Evolutionary conservation across 371 early-diverging fungal species (phyloP), one percentile per base, ranked within the genome.

Genomic region (Mortierella sp.): DNA sequence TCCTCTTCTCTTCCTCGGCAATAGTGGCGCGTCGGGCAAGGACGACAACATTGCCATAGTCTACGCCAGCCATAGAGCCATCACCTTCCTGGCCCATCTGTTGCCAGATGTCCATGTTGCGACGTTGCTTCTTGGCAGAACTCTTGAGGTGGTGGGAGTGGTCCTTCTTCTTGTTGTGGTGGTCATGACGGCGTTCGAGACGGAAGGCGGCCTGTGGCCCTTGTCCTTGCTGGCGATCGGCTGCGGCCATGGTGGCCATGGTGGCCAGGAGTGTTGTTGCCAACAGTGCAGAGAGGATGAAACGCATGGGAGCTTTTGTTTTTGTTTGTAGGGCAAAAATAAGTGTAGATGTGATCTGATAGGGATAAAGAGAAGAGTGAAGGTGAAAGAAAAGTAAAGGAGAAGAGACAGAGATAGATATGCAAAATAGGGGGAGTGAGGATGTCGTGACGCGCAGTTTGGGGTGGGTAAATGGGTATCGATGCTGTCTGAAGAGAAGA

Each of bases 281-380:
- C 74, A 83, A 58, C 47, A 83, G 65, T n/a, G 54, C 79, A 13
- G 84, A 84, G 50, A 84, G 58, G 77, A 84, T 84, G 54, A 84
- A 80, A 48, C 75, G 80, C 84, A 84, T 84, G 26, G 11, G 60
- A 10, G 31, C 70, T 8, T 2, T 7, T 31, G 45, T 47, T 60
- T 55, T 26, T 57, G 42, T 26, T 9, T 54, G 54, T 54, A 14
- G 24, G 19, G 74, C 3, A 42, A 74, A 74, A 58, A n/a, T 2
- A 13, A 74, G 58, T 6, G 47, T 44, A 45, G 45, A 44, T 26
- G 24, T 16, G 13, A 44, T 26, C 45, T n/a, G n/a, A 34, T 34
- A 54, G 54, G 26, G 74, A 9, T 73, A 28, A 58, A 11, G 8
- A 57, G 26, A 24, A 7, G 16, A 24, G 24, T 19, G 19, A 24